Conservation (phyloP, 2,329 filamentous ascomycete species). For the Xylaria sp. region DNA sequence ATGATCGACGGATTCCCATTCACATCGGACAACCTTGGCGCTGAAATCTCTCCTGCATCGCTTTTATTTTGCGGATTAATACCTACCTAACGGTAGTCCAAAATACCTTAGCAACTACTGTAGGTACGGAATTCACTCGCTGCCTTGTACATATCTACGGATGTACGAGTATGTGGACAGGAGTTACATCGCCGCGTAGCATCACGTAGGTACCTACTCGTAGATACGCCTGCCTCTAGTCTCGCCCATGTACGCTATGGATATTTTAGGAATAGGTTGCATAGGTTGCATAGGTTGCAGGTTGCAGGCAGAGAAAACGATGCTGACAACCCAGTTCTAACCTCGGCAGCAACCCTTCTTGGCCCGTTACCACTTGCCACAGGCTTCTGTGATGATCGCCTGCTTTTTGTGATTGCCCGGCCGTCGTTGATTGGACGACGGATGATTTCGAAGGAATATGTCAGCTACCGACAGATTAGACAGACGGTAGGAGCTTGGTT, state of each 20-base stretch:
- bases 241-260: too few relatives aligned
- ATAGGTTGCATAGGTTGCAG: neutral
- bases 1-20: neutral
- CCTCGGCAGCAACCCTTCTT: neutral
- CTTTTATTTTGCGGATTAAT: neutral
- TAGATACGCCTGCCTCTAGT: too few relatives aligned
- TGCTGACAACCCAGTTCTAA: neutral
- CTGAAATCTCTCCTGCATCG: neutral
- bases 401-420: neutral
- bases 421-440: neutral
- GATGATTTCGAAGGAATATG: neutral
- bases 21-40: neutral
- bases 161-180: neutral
- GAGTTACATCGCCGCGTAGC: neutral
- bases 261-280: too few relatives aligned
- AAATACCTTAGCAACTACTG: neutral
- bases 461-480: neutral
- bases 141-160: too few relatives aligned
- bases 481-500: too few relatives aligned
- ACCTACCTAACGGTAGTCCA: neutral
- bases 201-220: neutral
- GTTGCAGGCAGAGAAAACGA: neutral
- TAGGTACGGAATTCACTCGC: neutral
- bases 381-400: constrained; percentile 9
- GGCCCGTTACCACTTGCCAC: neutral